Evolutionary conservation across 169 alveolate species (phyloP).

Genomic region (Hepatocystis sp.): DNA sequence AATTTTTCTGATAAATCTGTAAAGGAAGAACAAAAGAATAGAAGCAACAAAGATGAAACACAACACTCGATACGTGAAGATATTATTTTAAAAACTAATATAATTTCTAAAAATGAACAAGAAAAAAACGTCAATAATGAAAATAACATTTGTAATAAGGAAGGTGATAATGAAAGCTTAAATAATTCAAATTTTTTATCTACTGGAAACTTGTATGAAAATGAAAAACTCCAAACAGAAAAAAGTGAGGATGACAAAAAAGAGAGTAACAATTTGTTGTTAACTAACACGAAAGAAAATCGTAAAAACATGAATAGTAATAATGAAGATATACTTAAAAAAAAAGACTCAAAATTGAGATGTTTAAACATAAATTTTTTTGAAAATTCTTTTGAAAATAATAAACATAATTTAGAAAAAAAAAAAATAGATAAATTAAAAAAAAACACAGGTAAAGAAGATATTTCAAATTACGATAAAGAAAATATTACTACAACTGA

Average conservation of each 20-base stretch:
- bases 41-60: slow-evolving; percentile 3
- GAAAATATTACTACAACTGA: slow-evolving; percentile 70
- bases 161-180: slow-evolving; percentile 24
- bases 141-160: background rate
- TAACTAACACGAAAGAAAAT: background rate
- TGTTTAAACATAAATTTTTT: too few species aligned
- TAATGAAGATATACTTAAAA: background rate
- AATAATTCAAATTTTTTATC: slow-evolving; percentile 9
- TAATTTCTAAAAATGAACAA: slow-evolving; percentile 7
- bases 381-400: slow-evolving; percentile 6
- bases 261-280: slow-evolving; percentile 1
- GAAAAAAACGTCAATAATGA: background rate
- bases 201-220: slow-evolving; percentile 14
- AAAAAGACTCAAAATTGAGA: background rate
- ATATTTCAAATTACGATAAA: slow-evolving; percentile 12
- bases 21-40: slow-evolving; percentile 2
- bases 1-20: slow-evolving; percentile 1
- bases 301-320: background rate
- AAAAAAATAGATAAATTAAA: slow-evolving; percentile 7
- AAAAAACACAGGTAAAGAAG: slow-evolving; percentile 3
- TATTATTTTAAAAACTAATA: slow-evolving; percentile 1
- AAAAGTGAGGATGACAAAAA: slow-evolving; percentile 4
- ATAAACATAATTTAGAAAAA: slow-evolving; percentile 35
- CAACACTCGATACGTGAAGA: slow-evolving; percentile 7
- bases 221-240: slow-evolving; percentile 1